Evolutionary conservation across 208 protist species (phyloP), one percentile per base, ranked within the genome.

Genomic region (Leishmania gerbilli): DNA sequence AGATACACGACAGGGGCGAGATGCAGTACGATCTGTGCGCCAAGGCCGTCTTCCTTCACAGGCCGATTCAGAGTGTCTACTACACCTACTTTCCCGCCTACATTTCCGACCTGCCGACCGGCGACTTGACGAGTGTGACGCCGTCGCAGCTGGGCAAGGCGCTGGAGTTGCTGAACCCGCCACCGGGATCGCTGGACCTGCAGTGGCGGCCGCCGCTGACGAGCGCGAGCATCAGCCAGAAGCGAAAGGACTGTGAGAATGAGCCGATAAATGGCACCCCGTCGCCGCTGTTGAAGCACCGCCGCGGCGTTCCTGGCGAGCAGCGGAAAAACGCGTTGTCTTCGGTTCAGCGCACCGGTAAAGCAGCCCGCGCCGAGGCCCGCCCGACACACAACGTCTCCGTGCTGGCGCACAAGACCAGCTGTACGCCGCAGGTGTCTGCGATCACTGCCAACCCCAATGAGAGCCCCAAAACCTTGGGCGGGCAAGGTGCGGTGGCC

Each of bases 1-100:
- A 94, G 75, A 71, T 98, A 51, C 95, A 98, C 80, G 87, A 92
- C 37, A 79, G 88, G 21, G 80, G 89, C 37, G 88, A 91, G 68
- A 72, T 97, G 31, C 93, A 97, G 77, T 88, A 91, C 62, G 93
- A 97, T 82, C 55, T 97, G 37, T 92, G 87, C 76, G 92, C 92
- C 42, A 87, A 85, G 67, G 86, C 90, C 71, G 87, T 97, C 53
- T 96, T 92, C 60, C 42, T 96, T 27, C 60, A 80, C 37, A 83
- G 81, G 45, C 87, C 89, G 7, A 76, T 95, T n/a, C 78, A 76
- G 9, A 74, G 62, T 27, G 89, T 94, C 42, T 96, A 95, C 83
- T 40, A 74, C 58, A 94, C 89, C 0, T 87, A 76, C 75, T 96
- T 94, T 77, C 93, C 93, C 4, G 91, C 87, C n/a, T 96, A 96